Conservation (phyloP, 1,284 basidiomycete species). For the Cutaneotrichosporon cutaneum region DNA sequence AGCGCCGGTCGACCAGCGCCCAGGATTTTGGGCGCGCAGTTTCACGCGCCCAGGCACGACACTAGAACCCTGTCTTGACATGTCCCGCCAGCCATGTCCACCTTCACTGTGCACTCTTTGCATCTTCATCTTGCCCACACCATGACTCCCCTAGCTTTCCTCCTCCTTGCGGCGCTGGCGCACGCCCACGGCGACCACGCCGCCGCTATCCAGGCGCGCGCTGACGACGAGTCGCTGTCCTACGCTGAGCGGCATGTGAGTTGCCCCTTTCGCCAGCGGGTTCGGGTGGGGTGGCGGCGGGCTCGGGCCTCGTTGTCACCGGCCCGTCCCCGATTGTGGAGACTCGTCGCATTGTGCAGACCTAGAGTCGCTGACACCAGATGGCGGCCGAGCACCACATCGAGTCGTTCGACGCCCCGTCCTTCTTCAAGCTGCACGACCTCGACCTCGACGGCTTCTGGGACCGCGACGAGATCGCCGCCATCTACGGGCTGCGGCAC, state of each 20-base stretch:
- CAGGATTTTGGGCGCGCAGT: too few relatives aligned
- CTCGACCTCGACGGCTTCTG: slow-evolving; percentile 74
- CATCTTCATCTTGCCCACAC: too few relatives aligned
- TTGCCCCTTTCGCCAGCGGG: too few relatives aligned
- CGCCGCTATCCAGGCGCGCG: slow-evolving; percentile 6
- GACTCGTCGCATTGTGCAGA: too few relatives aligned
- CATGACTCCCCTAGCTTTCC: slow-evolving; percentile 20
- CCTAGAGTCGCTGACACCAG: slow-evolving; percentile 25
- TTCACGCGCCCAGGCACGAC: neutral
- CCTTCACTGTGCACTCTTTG: neutral
- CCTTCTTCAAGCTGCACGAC: slow-evolving; percentile 70
- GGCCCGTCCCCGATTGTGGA: too few relatives aligned
- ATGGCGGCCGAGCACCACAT: slow-evolving; percentile 54
- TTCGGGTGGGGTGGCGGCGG: neutral
- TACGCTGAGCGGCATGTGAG: slow-evolving; percentile 62
- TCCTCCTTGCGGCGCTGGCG: slow-evolving; percentile 26
- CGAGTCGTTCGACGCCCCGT: slow-evolving; percentile 49
- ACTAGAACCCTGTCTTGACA: neutral
- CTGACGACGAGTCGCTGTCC: slow-evolving; percentile 35
- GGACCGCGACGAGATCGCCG: slow-evolving; percentile 79
- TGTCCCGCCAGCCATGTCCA: neutral
- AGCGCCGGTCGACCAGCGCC: too few relatives aligned
- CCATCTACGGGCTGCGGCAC: slow-evolving; percentile 94
- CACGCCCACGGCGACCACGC: slow-evolving; percentile 39
- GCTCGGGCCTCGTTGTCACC: too few relatives aligned